These are phyloP conservation scores for Lentinula detonsa DNA, from an alignment of 768 basidiomycete species.

Conservation along the genomic window DNA sequence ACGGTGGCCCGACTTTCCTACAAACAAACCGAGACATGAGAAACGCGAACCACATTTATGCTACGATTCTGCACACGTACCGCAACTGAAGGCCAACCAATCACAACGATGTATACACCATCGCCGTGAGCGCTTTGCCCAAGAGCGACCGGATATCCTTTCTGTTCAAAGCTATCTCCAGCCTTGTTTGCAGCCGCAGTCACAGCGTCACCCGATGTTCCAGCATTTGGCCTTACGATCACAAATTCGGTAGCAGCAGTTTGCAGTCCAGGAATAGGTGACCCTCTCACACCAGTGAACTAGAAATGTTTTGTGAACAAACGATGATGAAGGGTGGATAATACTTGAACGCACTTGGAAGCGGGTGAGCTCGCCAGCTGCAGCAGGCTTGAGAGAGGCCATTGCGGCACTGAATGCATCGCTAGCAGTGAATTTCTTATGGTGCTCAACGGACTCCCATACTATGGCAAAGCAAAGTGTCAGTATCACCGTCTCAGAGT, in stretches of 20 bases:
- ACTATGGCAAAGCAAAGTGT: neutral
- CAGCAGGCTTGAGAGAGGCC: neutral
- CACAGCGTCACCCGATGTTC: neutral
- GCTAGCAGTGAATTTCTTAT: neutral
- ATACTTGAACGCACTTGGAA: neutral
- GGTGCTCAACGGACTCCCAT: conserved; percentile 1
- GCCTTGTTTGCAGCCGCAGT: neutral
- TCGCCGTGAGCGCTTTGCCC: neutral
- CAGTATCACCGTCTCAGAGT: neutral
- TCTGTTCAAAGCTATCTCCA: neutral
- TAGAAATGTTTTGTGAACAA: neutral
- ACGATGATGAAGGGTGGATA: neutral
- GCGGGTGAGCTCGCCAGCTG: neutral
- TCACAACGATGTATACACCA: neutral
- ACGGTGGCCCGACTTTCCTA: neutral
- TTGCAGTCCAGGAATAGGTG: neutral
- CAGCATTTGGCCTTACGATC: neutral
- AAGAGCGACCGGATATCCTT: neutral
- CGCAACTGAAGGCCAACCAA: conserved; percentile 1
- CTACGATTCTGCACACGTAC: neutral
- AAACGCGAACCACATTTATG: neutral
- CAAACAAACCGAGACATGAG: neutral
- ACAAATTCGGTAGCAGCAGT: neutral
- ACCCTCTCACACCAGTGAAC: neutral
- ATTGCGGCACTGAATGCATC: neutral